These are phyloP conservation scores for Lactarius akahatsu DNA, from an alignment of 768 basidiomycete species.

Conservation along the genomic window DNA sequence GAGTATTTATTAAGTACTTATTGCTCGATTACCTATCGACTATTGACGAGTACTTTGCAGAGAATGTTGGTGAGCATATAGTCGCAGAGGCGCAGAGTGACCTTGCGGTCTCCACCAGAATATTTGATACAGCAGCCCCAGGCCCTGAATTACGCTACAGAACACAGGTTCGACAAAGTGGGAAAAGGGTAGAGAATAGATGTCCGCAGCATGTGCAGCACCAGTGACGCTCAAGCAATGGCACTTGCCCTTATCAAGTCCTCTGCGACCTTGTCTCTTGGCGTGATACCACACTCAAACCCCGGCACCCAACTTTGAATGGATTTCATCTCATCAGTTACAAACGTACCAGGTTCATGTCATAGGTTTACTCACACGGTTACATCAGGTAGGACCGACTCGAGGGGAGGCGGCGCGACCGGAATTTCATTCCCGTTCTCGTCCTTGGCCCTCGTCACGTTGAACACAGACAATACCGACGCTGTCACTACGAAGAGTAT, in stretches of 20 bases:
- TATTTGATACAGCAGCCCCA: too few relatives aligned
- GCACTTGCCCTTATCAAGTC: background rate
- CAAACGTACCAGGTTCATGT: background rate
- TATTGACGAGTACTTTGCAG: background rate
- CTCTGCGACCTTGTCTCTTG: background rate
- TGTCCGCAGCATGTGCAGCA: background rate
- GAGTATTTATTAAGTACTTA: too few relatives aligned
- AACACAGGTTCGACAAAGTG: background rate
- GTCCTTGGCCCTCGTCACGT: conserved; percentile 15
- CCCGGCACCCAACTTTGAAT: background rate
- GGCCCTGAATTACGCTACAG: too few relatives aligned
- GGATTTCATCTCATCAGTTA: background rate
- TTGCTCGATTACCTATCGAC: too few relatives aligned
- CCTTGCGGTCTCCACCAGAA: too few relatives aligned
- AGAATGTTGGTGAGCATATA: background rate
- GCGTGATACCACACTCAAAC: background rate
- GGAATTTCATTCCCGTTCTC: background rate
- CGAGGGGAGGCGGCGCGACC: background rate
- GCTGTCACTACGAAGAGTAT: background rate
- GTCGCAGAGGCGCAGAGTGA: too few relatives aligned
- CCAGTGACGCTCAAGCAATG: background rate
- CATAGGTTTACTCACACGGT: background rate
- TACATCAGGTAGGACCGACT: background rate
- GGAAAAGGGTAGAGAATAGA: background rate
- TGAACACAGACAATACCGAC: conserved; percentile 18